Conservation (phyloP, 1,284 basidiomycete species). For the Moniliophthora roreri region DNA sequence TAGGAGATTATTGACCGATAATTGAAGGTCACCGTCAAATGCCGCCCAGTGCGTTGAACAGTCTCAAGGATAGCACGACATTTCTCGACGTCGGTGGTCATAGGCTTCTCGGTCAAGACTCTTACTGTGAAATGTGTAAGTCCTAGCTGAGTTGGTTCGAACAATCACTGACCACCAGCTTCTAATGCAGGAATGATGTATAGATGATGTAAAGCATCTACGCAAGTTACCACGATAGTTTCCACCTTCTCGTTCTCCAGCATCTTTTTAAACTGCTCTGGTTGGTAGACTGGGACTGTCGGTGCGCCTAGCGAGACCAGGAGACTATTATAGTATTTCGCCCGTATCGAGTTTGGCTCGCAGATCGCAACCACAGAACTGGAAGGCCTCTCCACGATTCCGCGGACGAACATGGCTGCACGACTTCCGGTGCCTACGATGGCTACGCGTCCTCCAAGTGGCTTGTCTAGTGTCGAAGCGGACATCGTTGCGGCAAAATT, state of each 20-base stretch:
- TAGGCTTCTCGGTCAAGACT: slow-evolving; percentile 55
- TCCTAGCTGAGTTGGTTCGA: not conserved
- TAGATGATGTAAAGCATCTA: slow-evolving; percentile 49
- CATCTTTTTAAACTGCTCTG: slow-evolving; percentile 48
- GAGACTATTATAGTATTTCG: slow-evolving; percentile 46
- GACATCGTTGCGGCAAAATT: no score
- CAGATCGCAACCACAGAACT: slow-evolving; percentile 46
- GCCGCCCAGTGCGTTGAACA: slow-evolving; percentile 40
- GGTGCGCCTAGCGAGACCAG: slow-evolving; percentile 37
- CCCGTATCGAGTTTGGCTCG: slow-evolving; percentile 48
- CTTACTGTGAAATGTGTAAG: slow-evolving; percentile 25
- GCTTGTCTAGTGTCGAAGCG: slow-evolving; percentile 13
- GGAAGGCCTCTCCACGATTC: slow-evolving; percentile 37
- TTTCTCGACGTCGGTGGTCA: slow-evolving; percentile 53
- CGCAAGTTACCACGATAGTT: slow-evolving; percentile 50
- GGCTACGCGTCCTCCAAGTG: slow-evolving; percentile 36
- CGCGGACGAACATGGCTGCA: slow-evolving; percentile 43
- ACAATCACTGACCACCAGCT: slow-evolving; percentile 31
- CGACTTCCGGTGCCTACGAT: slow-evolving; percentile 42
- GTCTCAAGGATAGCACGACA: slow-evolving; percentile 46
- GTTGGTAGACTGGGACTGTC: slow-evolving; percentile 38
- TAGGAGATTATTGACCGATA: slow-evolving; percentile 30
- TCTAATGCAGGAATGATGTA: slow-evolving; percentile 47
- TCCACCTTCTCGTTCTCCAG: slow-evolving; percentile 46
- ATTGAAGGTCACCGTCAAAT: slow-evolving; percentile 46